phyloP scores from a whole-genome alignment of 441 rosid genomes.

The Corymbia calophylla region DNA sequence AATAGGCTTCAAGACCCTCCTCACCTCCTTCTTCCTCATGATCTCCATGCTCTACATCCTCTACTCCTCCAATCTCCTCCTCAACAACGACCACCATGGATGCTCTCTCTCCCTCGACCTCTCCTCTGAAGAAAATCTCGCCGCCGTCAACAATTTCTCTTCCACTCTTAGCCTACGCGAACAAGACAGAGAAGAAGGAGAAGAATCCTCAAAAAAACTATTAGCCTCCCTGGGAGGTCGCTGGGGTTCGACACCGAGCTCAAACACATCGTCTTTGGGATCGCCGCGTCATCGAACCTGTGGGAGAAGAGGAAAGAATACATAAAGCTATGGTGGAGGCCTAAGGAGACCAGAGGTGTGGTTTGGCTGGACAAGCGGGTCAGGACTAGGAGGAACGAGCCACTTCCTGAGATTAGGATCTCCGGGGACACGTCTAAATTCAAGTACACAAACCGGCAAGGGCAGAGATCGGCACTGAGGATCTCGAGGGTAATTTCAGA shows the following conservation, averaged over 20 bases:
- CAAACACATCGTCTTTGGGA: conserved; percentile 72
- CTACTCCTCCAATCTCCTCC: conserved; percentile 42
- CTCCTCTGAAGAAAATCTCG: conserved; percentile 12
- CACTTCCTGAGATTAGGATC: conserved; percentile 54
- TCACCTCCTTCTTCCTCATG: conserved; percentile 43
- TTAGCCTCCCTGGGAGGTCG: conserved; percentile 5
- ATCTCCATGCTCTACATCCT: conserved; percentile 36
- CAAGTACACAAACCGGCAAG: conserved; percentile 59
- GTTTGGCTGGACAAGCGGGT: conserved; percentile 72
- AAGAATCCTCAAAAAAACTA: background rate
- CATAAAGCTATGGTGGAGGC: conserved; percentile 79
- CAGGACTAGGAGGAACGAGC: conserved; percentile 24
- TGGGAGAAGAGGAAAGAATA: conserved; percentile 82
- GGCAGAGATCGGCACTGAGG: conserved; percentile 66
- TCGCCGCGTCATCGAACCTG: conserved; percentile 52
- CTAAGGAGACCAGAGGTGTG: conserved; percentile 52
- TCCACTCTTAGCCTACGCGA: background rate
- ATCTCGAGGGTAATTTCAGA: conserved; percentile 75
- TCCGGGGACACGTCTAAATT: conserved; percentile 57
- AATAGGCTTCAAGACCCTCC: conserved; percentile 17
- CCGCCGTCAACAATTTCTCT: conserved; percentile 19
- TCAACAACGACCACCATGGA: conserved; percentile 16
- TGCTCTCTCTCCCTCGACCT: conserved; percentile 8
- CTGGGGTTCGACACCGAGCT: conserved; percentile 33
- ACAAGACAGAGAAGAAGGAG: background rate